These are phyloP conservation scores for Trichoderma afroharzianum DNA, from an alignment of 2,329 filamentous ascomycete genomes.

Conservation along the genomic window DNA sequence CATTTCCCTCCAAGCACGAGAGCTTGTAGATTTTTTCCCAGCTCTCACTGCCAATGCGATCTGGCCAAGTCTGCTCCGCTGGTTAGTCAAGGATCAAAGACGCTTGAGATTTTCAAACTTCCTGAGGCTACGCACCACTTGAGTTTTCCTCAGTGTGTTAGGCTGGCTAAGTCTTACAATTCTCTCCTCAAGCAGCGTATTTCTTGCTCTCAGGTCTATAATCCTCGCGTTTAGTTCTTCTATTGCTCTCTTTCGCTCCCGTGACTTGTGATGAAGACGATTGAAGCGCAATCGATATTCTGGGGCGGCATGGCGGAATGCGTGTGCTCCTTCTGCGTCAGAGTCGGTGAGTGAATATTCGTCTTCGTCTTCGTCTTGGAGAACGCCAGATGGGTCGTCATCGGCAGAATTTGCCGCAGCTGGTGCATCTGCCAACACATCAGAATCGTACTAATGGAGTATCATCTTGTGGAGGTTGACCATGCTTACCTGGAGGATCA, in stretches of 20 bases:
- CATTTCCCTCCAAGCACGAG: constrained; percentile 15
- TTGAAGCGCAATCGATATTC: background rate
- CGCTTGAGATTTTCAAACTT: background rate
- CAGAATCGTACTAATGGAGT: background rate
- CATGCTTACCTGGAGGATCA: background rate
- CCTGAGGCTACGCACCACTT: background rate
- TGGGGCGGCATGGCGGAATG: background rate
- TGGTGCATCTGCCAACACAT: background rate
- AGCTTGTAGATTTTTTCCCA: background rate
- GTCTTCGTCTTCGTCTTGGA: background rate
- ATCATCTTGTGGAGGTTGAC: background rate
- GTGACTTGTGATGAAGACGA: constrained; percentile 1
- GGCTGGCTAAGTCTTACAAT: background rate
- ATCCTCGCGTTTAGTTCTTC: background rate
- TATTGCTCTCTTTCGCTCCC: background rate
- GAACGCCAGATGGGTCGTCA: background rate
- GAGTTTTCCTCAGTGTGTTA: background rate
- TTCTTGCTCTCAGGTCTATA: background rate
- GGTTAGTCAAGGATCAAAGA: background rate
- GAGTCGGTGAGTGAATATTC: background rate
- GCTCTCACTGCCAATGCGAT: background rate
- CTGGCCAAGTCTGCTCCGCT: background rate
- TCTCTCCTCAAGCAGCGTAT: background rate
- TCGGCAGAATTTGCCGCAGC: background rate
- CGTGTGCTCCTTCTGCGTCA: background rate